Percentiles rank a stretch among this genome's conserved stretches.
Evolutionary conservation across 2,329 filamentous ascomycete species (phyloP).

Genomic region (Penicillium olsonii): DNA sequence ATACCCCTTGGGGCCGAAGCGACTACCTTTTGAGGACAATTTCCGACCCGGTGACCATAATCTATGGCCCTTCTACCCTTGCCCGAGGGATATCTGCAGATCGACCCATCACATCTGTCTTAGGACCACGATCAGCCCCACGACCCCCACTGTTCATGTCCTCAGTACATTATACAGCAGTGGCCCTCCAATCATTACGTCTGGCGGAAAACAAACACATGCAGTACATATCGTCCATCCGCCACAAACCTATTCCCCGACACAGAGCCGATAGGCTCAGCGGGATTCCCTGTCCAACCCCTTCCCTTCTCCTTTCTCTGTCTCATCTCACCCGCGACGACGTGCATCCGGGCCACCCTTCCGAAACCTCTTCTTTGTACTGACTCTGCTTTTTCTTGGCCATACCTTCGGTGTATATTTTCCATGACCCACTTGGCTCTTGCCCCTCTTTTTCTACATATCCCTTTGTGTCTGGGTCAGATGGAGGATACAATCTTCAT

Average conservation of each 20-base stretch:
- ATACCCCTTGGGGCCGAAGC: conserved; percentile 5
- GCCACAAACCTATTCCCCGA: neutral
- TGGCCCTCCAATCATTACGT: neutral
- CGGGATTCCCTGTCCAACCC: neutral
- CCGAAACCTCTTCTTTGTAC: conserved; percentile 7
- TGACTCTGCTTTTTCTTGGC: conserved; percentile 15
- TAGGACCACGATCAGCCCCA: neutral
- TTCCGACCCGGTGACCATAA: conserved; percentile 11
- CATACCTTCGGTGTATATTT: conserved; percentile 17
- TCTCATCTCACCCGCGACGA: conserved; percentile 1
- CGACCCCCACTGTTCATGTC: neutral
- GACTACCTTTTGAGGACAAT: conserved; percentile 2
- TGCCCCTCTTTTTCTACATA: conserved; percentile 10
- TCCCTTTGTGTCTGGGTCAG: conserved; percentile 11
- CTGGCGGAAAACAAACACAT: neutral
- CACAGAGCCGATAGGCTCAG: neutral
- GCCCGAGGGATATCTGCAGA: conserved; percentile 3
- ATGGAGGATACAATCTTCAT: conserved; percentile 5
- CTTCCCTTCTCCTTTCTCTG: neutral
- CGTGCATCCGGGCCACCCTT: neutral
- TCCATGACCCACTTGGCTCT: conserved; percentile 3
- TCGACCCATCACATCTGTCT: conserved; percentile 2
- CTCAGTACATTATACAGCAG: neutral
- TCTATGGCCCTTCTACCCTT: neutral
- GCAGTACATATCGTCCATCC: neutral